These are phyloP conservation scores for Pilaira anomala DNA, from an alignment of 192 early-diverging fungal species.

Conservation along the genomic window DNA sequence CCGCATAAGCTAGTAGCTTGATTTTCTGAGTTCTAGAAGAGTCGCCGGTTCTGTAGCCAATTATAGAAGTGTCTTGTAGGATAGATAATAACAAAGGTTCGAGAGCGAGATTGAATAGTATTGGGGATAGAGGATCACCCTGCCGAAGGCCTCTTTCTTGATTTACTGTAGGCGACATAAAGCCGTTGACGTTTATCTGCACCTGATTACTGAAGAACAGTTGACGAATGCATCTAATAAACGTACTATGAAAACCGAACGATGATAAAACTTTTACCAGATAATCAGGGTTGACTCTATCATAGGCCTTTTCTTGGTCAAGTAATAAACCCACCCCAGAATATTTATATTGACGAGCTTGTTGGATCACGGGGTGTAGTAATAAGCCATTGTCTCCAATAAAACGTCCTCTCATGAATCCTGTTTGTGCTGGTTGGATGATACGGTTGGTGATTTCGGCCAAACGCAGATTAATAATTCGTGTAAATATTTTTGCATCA, in stretches of 20 bases:
- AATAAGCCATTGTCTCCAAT: conserved; percentile 15
- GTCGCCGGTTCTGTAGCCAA: neutral
- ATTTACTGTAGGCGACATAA: neutral
- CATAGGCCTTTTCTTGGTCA: conserved; percentile 34
- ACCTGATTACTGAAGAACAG: conserved; percentile 19
- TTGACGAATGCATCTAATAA: neutral
- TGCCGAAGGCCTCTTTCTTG: conserved; percentile 33
- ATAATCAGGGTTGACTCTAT: conserved; percentile 22
- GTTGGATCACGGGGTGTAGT: neutral
- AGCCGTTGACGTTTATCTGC: conserved; percentile 26
- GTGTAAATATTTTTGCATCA: conserved; percentile 17
- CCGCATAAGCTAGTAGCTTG: neutral
- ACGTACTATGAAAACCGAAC: conserved; percentile 9
- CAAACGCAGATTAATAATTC: neutral
- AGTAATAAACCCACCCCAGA: conserved; percentile 15
- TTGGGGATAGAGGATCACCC: conserved; percentile 34
- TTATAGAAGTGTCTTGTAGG: neutral
- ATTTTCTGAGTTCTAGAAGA: neutral
- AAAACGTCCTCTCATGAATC: conserved; percentile 5
- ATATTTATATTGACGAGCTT: neutral
- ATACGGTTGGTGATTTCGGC: neutral
- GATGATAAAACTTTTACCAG: neutral
- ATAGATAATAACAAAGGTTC: conserved; percentile 25
- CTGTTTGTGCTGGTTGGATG: conserved; percentile 18
- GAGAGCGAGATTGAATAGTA: conserved; percentile 30